A percentile compares a stretch with the other conserved stretches of the same genome.
These are phyloP conservation scores for Arbutus unedo DNA, from an alignment of 148 eudicot genomes.

Conservation along the genomic window DNA sequence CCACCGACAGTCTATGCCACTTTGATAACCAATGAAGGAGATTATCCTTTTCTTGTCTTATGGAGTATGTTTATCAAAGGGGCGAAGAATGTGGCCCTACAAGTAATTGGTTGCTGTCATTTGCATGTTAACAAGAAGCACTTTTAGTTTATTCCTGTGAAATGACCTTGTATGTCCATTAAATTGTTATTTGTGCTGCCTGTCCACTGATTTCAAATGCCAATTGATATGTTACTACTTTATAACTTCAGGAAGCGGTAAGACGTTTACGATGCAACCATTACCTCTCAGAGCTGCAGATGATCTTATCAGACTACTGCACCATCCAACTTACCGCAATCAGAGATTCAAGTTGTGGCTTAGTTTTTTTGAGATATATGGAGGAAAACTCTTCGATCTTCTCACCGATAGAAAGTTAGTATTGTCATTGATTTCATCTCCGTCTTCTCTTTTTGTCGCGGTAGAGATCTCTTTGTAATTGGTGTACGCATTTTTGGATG, in stretches of 20 bases:
- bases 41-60: not conserved
- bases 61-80: not conserved
- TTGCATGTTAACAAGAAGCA: not conserved
- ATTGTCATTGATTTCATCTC: slow-evolving; percentile 2
- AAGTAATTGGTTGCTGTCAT: not conserved
- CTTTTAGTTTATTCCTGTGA: not conserved
- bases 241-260: slow-evolving; percentile 84
- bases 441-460: not conserved
- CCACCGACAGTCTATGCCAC: not conserved
- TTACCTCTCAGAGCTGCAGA: slow-evolving; percentile 93
- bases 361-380: slow-evolving; percentile 97
- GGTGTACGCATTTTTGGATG: too few relatives aligned
- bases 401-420: slow-evolving; percentile 81
- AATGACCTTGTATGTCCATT: not conserved
- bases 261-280: slow-evolving; percentile 98
- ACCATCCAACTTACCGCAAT: slow-evolving; percentile 74
- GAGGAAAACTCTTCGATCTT: slow-evolving; percentile 93
- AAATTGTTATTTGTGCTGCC: not conserved
- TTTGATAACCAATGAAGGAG: not conserved
- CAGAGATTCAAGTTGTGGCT: slow-evolving; percentile 97
- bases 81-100: not conserved
- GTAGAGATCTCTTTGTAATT: not conserved
- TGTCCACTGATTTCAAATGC: slow-evolving; percentile 3
- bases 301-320: slow-evolving; percentile 78
- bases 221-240: slow-evolving; percentile 11